These are phyloP conservation scores for Geotrichum reessii DNA, from an alignment of 1,139 yeast species.

Conservation along the genomic window DNA sequence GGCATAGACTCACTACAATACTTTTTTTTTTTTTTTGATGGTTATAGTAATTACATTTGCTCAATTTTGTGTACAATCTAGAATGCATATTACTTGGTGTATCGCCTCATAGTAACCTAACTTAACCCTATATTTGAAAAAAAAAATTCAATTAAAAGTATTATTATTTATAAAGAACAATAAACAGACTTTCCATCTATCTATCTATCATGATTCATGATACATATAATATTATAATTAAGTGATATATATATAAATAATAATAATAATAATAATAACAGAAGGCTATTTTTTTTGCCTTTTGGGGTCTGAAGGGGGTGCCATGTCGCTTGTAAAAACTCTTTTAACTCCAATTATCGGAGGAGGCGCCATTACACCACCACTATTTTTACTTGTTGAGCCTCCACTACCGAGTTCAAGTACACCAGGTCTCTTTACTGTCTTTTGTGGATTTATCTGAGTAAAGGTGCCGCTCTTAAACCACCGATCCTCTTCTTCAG, in stretches of 20 bases:
- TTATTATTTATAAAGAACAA: background rate
- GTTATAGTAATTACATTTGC: too few relatives aligned
- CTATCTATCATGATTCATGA: background rate
- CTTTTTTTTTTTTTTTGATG: too few relatives aligned
- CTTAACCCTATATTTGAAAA: too few relatives aligned
- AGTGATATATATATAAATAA: background rate
- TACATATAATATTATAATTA: background rate
- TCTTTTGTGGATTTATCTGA: conserved; percentile 19
- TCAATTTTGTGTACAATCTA: too few relatives aligned
- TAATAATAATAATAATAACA: background rate
- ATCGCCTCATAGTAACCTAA: too few relatives aligned
- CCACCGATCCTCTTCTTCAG: conserved; percentile 29
- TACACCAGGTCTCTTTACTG: conserved; percentile 16
- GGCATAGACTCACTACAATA: too few relatives aligned
- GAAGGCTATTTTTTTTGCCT: conserved; percentile 15
- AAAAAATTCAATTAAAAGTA: too few relatives aligned
- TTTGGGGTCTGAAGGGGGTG: conserved; percentile 19
- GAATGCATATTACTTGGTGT: too few relatives aligned
- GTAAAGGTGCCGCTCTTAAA: conserved; percentile 33
- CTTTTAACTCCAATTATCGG: conserved; percentile 6
- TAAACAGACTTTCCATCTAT: background rate
- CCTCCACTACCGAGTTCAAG: conserved; percentile 18
- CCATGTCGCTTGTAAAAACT: conserved; percentile 6
- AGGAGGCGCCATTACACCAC: conserved; percentile 7
- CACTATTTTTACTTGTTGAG: background rate